phyloP scores from a whole-genome alignment of 345 rosid species.

The Populus deltoides region DNA sequence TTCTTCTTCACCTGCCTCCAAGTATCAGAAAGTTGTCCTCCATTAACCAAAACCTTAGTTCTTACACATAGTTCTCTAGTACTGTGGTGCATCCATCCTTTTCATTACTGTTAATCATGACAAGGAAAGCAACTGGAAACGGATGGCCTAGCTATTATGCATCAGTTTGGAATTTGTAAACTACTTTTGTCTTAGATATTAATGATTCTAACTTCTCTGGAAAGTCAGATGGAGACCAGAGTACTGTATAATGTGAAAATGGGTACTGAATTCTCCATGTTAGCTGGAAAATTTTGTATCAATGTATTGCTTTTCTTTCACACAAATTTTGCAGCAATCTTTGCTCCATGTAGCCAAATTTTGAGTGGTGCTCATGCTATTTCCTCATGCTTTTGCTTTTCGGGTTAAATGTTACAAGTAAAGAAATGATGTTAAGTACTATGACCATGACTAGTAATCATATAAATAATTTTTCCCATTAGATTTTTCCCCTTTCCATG shows the following conservation, averaged over 20 bases:
- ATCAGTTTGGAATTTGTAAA: conserved; percentile 16
- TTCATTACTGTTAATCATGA: conserved; percentile 14
- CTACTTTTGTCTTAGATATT: conserved; percentile 11
- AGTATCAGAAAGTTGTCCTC: conserved; percentile 27
- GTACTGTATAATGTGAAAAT: conserved; percentile 21
- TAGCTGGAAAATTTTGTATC: not conserved
- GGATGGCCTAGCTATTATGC: conserved; percentile 13
- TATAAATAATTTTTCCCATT: conserved; percentile 1
- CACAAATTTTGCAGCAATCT: not conserved
- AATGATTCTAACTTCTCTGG: conserved; percentile 26
- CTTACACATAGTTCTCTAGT: not conserved
- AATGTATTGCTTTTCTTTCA: not conserved
- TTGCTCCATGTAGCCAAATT: conserved; percentile 4
- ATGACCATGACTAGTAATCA: conserved; percentile 26
- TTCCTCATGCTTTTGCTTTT: conserved; percentile 24
- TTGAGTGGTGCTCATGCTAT: conserved; percentile 4
- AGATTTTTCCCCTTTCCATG: conserved; percentile 12
- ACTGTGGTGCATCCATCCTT: conserved; percentile 13
- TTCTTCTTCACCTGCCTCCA: conserved; percentile 24
- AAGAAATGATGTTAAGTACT: conserved; percentile 24
- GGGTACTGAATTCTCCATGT: conserved; percentile 20
- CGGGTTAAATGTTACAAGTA: conserved; percentile 22
- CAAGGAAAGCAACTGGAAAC: conserved; percentile 15
- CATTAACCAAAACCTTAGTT: conserved; percentile 11
- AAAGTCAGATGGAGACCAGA: conserved; percentile 6